Evolutionary conservation across 495 filamentous ascomycete species (phyloP).

Genomic region (Talaromyces adpressus): DNA sequence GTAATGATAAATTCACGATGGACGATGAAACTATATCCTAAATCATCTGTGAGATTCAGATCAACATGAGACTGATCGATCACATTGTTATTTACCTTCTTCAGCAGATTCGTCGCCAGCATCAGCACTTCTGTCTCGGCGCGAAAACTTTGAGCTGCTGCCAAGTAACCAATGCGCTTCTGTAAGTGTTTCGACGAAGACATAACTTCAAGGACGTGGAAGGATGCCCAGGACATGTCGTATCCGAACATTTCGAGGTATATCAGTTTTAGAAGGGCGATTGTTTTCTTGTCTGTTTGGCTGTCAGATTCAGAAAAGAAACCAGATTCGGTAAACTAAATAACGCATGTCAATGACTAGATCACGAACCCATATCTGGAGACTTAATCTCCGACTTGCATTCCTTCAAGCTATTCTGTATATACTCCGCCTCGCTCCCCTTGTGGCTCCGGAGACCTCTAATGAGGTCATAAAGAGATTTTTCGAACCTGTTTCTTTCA

Average conservation of each 20-base stretch:
- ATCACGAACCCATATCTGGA: slow-evolving; percentile 73
- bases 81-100: slow-evolving; percentile 59
- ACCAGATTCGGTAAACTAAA: neutral
- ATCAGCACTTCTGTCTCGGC: slow-evolving; percentile 95
- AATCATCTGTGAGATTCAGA: neutral
- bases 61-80: neutral
- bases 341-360: neutral
- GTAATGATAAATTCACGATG: slow-evolving; percentile 71
- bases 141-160: slow-evolving; percentile 90
- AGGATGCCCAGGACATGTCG: slow-evolving; percentile 99
- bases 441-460: slow-evolving; percentile 90
- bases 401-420: slow-evolving; percentile 85
- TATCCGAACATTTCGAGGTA: slow-evolving; percentile 99
- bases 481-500: slow-evolving; percentile 67
- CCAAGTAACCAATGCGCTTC: slow-evolving; percentile 94
- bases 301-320: neutral
- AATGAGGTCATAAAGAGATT: slow-evolving; percentile 98
- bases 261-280: slow-evolving; percentile 86
- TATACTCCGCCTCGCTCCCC: slow-evolving; percentile 88
- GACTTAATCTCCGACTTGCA: slow-evolving; percentile 84
- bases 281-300: slow-evolving; percentile 80
- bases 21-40: slow-evolving; percentile 75
- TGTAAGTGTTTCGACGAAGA: slow-evolving; percentile 88
- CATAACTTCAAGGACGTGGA: slow-evolving; percentile 98
- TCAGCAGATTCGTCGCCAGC: slow-evolving; percentile 93